Percentiles rank a stretch among this genome's conserved stretches.
Conservation (phyloP, 208 protist species). For the Wallacemonas sp. region DNA sequence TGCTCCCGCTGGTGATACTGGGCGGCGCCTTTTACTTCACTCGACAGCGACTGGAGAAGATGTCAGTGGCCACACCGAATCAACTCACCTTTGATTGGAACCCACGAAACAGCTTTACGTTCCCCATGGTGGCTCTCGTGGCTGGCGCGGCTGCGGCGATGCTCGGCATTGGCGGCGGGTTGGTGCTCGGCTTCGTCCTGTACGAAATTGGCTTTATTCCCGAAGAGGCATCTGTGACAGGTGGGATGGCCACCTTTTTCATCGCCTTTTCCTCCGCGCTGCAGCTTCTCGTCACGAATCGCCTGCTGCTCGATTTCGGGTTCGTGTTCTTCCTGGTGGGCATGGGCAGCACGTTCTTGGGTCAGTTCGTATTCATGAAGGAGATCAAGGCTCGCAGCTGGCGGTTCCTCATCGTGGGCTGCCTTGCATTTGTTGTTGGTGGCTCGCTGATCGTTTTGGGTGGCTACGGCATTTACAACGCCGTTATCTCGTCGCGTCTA, state of each 20-base stretch:
- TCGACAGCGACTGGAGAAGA: slow-evolving; percentile 30
- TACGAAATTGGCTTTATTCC: slow-evolving; percentile 76
- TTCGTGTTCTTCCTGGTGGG: slow-evolving; percentile 66
- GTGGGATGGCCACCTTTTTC: slow-evolving; percentile 76
- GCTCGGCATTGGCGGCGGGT: slow-evolving; percentile 84
- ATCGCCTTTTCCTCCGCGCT: slow-evolving; percentile 69
- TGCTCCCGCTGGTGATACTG: slow-evolving; percentile 40
- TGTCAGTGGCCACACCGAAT: slow-evolving; percentile 24
- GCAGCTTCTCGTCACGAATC: slow-evolving; percentile 53
- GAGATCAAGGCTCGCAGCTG: slow-evolving; percentile 67
- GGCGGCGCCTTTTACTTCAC: slow-evolving; percentile 37
- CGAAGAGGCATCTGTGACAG: slow-evolving; percentile 73
- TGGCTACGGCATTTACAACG: slow-evolving; percentile 74
- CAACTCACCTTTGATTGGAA: slow-evolving; percentile 68
- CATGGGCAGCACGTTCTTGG: slow-evolving; percentile 51
- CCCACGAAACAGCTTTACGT: slow-evolving; percentile 42
- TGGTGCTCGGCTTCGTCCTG: slow-evolving; percentile 82
- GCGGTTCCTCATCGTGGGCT: slow-evolving; percentile 63
- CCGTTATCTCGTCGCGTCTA: slow-evolving; percentile 24
- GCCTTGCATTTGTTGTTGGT: slow-evolving; percentile 58
- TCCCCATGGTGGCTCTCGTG: slow-evolving; percentile 66
- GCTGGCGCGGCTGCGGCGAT: slow-evolving; percentile 75
- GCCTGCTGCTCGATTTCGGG: slow-evolving; percentile 63
- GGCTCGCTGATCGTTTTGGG: slow-evolving; percentile 73
- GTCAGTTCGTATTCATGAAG: slow-evolving; percentile 73